Conservation (phyloP, 768 basidiomycete genomes). For the Mycena alexandri region DNA sequence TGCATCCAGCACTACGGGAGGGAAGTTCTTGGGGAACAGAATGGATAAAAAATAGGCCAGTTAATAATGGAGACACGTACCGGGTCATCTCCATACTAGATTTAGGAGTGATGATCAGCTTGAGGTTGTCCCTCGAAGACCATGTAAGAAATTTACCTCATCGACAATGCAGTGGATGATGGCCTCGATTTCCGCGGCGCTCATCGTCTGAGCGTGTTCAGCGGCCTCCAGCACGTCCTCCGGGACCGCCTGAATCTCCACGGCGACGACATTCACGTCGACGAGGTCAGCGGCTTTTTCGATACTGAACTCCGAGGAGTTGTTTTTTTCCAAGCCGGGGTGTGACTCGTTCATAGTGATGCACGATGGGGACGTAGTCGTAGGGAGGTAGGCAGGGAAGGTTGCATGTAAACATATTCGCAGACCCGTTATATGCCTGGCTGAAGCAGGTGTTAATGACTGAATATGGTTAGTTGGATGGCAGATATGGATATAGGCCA, state of each 20-base stretch:
- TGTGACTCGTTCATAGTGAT: neutral
- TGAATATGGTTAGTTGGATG: too few species aligned
- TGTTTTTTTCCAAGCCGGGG: neutral
- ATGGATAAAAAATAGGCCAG: neutral
- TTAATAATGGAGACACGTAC: neutral
- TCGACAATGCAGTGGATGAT: constrained; percentile 35
- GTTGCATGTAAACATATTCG: neutral
- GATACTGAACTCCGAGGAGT: constrained; percentile 2
- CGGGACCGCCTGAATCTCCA: constrained; percentile 20
- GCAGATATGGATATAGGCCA: too few species aligned
- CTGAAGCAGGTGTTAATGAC: too few species aligned
- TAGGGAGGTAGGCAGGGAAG: neutral
- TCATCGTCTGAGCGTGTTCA: constrained; percentile 29
- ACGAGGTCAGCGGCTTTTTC: constrained; percentile 7
- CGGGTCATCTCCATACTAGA: constrained; percentile 31
- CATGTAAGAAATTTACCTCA: constrained; percentile 14
- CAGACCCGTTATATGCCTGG: constrained; percentile 4
- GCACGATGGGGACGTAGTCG: too few species aligned
- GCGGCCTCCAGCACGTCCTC: constrained; percentile 28
- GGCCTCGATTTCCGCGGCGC: constrained; percentile 28
- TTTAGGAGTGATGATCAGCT: neutral
- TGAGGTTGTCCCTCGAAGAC: neutral
- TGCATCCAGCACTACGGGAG: constrained; percentile 11
- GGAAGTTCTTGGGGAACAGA: constrained; percentile 19
- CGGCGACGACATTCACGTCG: constrained; percentile 10